phyloP scores from a whole-genome alignment of 2,329 filamentous ascomycete genomes.

The Fusarium sambucinum region DNA sequence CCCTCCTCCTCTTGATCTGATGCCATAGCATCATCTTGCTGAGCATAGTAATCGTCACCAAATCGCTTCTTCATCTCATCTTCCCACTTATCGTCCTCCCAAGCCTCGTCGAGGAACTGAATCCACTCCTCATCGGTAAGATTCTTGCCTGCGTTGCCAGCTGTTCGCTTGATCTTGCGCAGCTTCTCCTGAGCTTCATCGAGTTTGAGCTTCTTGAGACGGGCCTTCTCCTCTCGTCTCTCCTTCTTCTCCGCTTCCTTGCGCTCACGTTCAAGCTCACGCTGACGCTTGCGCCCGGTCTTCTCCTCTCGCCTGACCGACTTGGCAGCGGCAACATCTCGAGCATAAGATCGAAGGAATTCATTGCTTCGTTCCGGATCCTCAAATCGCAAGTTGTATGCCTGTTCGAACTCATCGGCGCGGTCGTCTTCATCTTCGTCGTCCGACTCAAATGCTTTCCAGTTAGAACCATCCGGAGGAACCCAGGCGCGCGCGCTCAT shows the following conservation, averaged over 20 bases:
- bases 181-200: slow-evolving; percentile 92
- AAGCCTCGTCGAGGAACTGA: slow-evolving; percentile 85
- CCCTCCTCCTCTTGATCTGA: slow-evolving; percentile 73
- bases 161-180: slow-evolving; percentile 87
- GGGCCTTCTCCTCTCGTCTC: slow-evolving; percentile 82
- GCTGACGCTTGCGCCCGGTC: slow-evolving; percentile 79
- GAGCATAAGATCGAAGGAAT: slow-evolving; percentile 86
- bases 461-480: slow-evolving; percentile 72
- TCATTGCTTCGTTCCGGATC: slow-evolving; percentile 91
- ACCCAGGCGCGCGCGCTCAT: slow-evolving; percentile 93
- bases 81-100: slow-evolving; percentile 92
- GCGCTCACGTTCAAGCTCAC: slow-evolving; percentile 81
- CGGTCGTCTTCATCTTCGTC: slow-evolving; percentile 82
- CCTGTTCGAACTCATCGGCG: slow-evolving; percentile 89
- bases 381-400: slow-evolving; percentile 97
- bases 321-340: slow-evolving; percentile 83
- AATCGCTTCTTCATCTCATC: slow-evolving; percentile 89
- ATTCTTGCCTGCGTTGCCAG: slow-evolving; percentile 77
- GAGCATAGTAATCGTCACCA: slow-evolving; percentile 89
- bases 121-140: slow-evolving; percentile 84
- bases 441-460: slow-evolving; percentile 91
- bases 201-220: slow-evolving; percentile 87
- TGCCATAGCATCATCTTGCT: slow-evolving; percentile 74
- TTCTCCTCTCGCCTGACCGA: slow-evolving; percentile 88
- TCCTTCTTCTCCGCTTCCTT: slow-evolving; percentile 83